These are phyloP conservation scores for Exserohilum rostratum DNA, from an alignment of 2,329 filamentous ascomycete genomes.

Conservation along the genomic window DNA sequence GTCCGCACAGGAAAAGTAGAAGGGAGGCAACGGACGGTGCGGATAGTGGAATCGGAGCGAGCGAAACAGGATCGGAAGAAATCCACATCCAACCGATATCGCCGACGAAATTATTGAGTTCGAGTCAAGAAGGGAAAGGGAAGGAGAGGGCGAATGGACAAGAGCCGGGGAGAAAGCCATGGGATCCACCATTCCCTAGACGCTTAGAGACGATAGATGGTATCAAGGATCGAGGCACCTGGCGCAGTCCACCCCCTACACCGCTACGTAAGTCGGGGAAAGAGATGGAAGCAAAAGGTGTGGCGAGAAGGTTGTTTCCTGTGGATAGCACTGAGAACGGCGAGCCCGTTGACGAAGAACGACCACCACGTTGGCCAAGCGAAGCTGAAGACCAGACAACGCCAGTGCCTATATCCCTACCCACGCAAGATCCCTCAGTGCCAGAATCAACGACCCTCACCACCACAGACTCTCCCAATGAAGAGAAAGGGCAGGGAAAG, in stretches of 20 bases:
- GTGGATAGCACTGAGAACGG: neutral
- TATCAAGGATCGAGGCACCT: neutral
- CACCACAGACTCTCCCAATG: neutral
- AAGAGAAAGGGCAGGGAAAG: neutral
- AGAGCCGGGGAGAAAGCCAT: slow-evolving; percentile 25
- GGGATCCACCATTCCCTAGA: slow-evolving; percentile 34
- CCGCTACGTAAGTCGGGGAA: neutral
- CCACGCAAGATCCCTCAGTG: neutral
- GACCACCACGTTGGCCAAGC: neutral
- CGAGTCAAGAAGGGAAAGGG: neutral
- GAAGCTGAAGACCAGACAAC: neutral
- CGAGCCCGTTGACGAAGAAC: neutral
- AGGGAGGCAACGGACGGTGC: slow-evolving; percentile 10
- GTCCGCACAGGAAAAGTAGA: neutral
- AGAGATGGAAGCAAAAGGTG: neutral
- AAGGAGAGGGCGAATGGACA: slow-evolving; percentile 2
- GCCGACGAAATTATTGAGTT: neutral
- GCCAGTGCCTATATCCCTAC: neutral
- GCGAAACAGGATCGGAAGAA: slow-evolving; percentile 2
- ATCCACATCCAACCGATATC: neutral
- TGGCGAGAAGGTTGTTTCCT: neutral
- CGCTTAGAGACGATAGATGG: neutral
- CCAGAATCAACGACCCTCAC: neutral
- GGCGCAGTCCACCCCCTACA: slow-evolving; percentile 5
- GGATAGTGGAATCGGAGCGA: slow-evolving; percentile 11